Evolutionary conservation across 257 asterid genomes (phyloP).

Genomic region (Forsythia suspensa): DNA sequence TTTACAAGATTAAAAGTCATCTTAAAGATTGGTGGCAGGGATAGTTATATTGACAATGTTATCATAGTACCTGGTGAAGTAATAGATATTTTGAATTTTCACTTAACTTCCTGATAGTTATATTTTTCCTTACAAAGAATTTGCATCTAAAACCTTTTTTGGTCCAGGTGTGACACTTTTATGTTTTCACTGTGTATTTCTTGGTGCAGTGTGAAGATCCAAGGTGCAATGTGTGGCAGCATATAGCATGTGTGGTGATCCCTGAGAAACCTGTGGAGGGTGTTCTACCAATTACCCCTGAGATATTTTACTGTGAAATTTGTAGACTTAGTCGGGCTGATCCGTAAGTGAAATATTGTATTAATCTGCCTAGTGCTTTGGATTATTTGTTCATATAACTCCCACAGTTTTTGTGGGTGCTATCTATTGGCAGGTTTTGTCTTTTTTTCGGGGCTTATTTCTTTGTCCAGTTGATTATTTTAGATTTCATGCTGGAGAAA

Average conservation of each 20-base stretch:
- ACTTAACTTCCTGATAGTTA: background rate
- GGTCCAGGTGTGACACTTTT: slow-evolving; percentile 10
- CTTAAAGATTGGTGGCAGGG: background rate
- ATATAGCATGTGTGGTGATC: slow-evolving; percentile 82
- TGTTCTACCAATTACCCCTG: slow-evolving; percentile 63
- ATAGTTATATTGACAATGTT: background rate
- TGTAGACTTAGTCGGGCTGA: slow-evolving; percentile 93
- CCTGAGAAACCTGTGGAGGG: slow-evolving; percentile 85
- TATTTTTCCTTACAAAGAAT: background rate
- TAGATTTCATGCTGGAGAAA: background rate
- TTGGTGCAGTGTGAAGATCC: slow-evolving; percentile 90
- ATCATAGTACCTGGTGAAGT: background rate
- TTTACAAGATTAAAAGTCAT: background rate
- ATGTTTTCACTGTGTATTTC: slow-evolving; percentile 12
- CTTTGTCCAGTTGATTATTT: background rate
- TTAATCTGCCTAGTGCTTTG: slow-evolving; percentile 16
- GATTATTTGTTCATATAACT: slow-evolving; percentile 1
- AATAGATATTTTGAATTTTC: background rate
- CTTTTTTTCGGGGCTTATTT: slow-evolving; percentile 15
- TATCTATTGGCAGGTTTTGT: background rate
- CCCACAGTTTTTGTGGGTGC: background rate
- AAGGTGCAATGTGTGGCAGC: slow-evolving; percentile 91
- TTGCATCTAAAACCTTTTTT: slow-evolving; percentile 2
- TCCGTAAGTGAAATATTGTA: slow-evolving; percentile 68
- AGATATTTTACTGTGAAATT: slow-evolving; percentile 80